Evolutionary conservation across 2,329 filamentous ascomycete genomes (phyloP).

Genomic region (Hymenotorrendiella dingleyae): DNA sequence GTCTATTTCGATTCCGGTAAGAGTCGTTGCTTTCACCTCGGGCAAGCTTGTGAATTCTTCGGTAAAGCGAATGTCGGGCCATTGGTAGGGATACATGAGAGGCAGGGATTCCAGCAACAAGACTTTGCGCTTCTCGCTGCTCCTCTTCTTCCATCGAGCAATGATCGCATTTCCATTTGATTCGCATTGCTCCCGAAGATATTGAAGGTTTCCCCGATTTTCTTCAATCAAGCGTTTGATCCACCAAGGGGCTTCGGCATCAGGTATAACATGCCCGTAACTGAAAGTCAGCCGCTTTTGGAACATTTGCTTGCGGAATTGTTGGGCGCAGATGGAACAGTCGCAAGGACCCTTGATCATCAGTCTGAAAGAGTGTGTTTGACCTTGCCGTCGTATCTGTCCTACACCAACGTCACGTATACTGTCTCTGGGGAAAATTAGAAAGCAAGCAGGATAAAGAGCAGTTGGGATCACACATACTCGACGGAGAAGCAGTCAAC

Average conservation of each 20-base stretch:
- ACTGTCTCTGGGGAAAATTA: too few species aligned
- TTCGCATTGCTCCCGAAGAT: constrained; percentile 1
- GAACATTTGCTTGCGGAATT: neutral
- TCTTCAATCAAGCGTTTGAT: neutral
- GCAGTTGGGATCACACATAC: too few species aligned
- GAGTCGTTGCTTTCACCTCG: neutral
- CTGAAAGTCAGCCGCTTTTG: neutral
- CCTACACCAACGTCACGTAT: too few species aligned
- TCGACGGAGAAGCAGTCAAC: too few species aligned
- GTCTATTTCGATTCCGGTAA: neutral
- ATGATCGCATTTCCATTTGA: neutral
- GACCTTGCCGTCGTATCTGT: too few species aligned
- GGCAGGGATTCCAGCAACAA: neutral
- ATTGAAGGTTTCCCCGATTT: neutral
- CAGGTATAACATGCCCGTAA: neutral
- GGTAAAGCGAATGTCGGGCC: neutral
- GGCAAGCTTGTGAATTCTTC: neutral
- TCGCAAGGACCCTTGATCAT: too few species aligned
- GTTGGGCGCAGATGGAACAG: too few species aligned
- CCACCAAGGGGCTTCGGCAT: neutral
- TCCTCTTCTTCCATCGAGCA: constrained; percentile 7
- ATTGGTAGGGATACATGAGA: neutral
- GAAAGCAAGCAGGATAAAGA: too few species aligned
- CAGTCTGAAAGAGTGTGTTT: too few species aligned
- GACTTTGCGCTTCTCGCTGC: constrained; percentile 4